Evolutionary conservation across 2,329 filamentous ascomycete species (phyloP), one percentile per base, ranked within the genome.

Genomic region (Sporothrix schenckii): DNA sequence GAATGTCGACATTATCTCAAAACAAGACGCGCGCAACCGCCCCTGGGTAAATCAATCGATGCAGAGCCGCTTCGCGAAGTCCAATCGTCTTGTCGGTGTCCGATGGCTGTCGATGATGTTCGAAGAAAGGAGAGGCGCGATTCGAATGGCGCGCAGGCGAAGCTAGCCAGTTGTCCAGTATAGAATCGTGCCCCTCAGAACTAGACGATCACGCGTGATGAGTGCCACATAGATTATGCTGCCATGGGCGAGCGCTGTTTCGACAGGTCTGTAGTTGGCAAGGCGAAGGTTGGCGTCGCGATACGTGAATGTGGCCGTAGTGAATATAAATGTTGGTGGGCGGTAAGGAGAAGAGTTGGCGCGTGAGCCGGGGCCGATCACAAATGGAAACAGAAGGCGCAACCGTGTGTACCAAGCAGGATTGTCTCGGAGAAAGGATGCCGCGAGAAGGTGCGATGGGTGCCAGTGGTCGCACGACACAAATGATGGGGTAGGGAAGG

Each of bases 1-100:
- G 49, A 71, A 71, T 3, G 75, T 65, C 50, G 76, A 73, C 75
- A 76, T 74, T 70, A 72, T 72, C 63, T 72, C 63, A 75, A 75
- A 68, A 73, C 71, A 69, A 16, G 24, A 63, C 54, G 52, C 56
- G 68, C 70, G 49, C 16, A 27, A 11, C 30, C 65, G 34, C 65
- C 47, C 7, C n/a, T n/a, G 19, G 24, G 60, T 2, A 50, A 24
- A 39, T n/a, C 41, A 30, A 50, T 34, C 44, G 61, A 65, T 47
- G 13, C 39, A 47, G 21, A 27, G 58, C 24, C 13, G 58, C 3
- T 19, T 21, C 13, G 24, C 39, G 39, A 63, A 16, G 9, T 21
- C 6, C 13, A 47, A 6, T 44, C 16, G 9, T 27, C n/a, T 44
- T 44, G 39, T 47, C 14, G n/a, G 21, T 63, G n/a, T 27, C 21